Conservation (phyloP, 1,284 basidiomycete genomes). For the Abortiporus biennis region DNA sequence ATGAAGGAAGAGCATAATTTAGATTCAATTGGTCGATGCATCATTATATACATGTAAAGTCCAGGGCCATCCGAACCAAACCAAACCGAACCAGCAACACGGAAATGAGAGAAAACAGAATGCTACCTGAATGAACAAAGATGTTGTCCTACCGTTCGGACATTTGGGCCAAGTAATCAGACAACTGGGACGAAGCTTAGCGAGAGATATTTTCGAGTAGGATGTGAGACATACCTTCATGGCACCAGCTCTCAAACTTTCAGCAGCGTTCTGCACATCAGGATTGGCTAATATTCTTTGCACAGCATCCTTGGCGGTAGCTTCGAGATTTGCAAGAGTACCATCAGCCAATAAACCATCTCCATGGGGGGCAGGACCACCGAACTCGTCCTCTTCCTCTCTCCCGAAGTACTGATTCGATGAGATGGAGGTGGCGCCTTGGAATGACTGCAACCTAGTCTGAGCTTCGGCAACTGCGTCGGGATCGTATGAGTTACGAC, state of each 20-base stretch:
- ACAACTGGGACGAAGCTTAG: conserved; percentile 40
- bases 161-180: conserved; percentile 76
- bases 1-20: too few species aligned
- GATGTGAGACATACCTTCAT: conserved; percentile 60
- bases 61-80: too few species aligned
- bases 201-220: conserved; percentile 2
- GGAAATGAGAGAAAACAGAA: too few species aligned
- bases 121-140: too few species aligned
- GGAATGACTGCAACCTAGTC: conserved; percentile 78
- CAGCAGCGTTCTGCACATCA: conserved; percentile 85
- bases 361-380: conserved; percentile 26
- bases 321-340: conserved; percentile 70
- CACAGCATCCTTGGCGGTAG: conserved; percentile 77
- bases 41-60: too few species aligned
- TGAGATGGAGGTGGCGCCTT: conserved; percentile 91
- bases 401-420: conserved; percentile 95
- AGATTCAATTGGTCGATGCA: too few species aligned
- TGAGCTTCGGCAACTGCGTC: conserved; percentile 72
- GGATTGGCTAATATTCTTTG: conserved; percentile 80
- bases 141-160: conserved; percentile 52
- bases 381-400: conserved; percentile 65
- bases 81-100: too few species aligned
- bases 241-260: conserved; percentile 78
- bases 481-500: conserved; percentile 85
- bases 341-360: conserved; percentile 61